Evolutionary conservation across 2,329 filamentous ascomycete genomes (phyloP), one percentile per base, ranked within the genome.

Genomic region (Calonectria multiphialidica): DNA sequence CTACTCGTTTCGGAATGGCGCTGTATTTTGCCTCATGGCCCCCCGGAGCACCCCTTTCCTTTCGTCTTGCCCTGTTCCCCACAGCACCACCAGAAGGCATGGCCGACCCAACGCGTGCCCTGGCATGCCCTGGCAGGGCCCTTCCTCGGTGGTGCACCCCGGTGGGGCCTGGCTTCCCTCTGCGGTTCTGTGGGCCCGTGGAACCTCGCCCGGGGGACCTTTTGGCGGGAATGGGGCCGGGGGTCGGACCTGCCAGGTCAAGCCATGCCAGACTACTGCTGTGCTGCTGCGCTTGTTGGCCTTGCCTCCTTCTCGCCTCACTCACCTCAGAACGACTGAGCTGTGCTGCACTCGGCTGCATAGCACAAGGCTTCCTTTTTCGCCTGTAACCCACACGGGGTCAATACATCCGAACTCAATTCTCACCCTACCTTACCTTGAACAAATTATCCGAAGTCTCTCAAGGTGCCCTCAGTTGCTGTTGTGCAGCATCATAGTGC

Each of bases 191-290:
- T 78, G 73, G 65, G 61, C 47, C 68, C 50, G 69, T 71, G 77
- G 69, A 57, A 72, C 75, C 77, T 72, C 65, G 71, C 71, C 75
- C 76, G 75, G 77, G 77, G 77, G 77, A 79, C 76, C 77, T 79
- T 79, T 79, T 79, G 77, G 71, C 74, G 76, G 76, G 72, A 78
- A 77, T 73, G 72, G 72, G 73, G 70, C 73, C 72, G 63, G 75
- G 77, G 76, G 37, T 59, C 57, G 59, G 65, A 65, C 65, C 47
- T 64, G 59, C 74, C 59, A 72, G 64, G 75, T 78, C 66, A 62
- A 59, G 55, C 65, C 42, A 64, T 59, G 16, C 53, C 53, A 61
- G 50, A 25, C 57, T 30, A 33, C 44, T 45, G 42, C 25, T 61
- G 23, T 68, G 44, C 53, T 68, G 44, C 53, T 47, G 40, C 42